Evolutionary conservation across 345 rosid genomes (phyloP).

Genomic region (Stellera chamaejasme): DNA sequence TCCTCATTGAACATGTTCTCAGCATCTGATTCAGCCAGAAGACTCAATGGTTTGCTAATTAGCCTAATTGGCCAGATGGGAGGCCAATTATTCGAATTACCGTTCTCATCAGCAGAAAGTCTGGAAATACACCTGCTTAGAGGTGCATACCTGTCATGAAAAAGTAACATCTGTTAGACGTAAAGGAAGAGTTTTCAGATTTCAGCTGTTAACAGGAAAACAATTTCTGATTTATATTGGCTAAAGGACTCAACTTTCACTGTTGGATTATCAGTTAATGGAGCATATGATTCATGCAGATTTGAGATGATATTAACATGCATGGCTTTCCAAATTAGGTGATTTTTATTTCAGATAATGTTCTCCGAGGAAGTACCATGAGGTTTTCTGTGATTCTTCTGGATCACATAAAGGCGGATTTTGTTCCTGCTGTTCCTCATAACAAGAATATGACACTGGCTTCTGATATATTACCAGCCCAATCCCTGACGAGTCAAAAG

Average conservation of each 20-base stretch:
- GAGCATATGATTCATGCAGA: background rate
- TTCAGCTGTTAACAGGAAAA: background rate
- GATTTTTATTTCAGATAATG: conserved; percentile 6
- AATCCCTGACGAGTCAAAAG: conserved; percentile 49
- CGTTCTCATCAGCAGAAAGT: conserved; percentile 43
- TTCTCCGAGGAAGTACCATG: conserved; percentile 46
- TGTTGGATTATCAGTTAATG: background rate
- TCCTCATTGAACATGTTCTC: conserved; percentile 38
- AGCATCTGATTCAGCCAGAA: conserved; percentile 29
- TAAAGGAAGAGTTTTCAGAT: background rate
- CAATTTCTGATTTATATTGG: background rate
- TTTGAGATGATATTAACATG: background rate
- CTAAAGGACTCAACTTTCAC: background rate
- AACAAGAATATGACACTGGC: conserved; percentile 64
- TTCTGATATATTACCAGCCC: conserved; percentile 86
- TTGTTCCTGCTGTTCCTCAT: conserved; percentile 37
- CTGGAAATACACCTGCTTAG: conserved; percentile 55
- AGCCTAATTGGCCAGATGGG: conserved; percentile 74
- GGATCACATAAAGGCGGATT: conserved; percentile 63
- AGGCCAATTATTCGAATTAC: conserved; percentile 52
- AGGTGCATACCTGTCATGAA: conserved; percentile 54
- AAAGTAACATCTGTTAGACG: background rate
- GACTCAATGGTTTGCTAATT: conserved; percentile 42
- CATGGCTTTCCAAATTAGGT: background rate
- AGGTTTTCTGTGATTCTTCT: conserved; percentile 27